Base-by-base conservation (phyloP, 2,329 filamentous ascomycete species). In the Hypoxylon sp. region DNA sequence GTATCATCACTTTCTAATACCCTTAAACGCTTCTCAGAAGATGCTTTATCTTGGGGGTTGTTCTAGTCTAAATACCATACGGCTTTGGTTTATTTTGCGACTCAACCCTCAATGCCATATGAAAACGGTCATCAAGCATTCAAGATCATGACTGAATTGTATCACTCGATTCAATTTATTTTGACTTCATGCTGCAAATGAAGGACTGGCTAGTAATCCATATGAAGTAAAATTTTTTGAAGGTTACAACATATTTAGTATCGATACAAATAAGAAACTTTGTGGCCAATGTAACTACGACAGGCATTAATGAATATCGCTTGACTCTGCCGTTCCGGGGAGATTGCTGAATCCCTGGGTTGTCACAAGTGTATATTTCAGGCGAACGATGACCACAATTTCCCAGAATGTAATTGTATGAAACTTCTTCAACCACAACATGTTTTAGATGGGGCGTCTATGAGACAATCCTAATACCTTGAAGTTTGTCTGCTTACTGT, bases 401-500 rank as follows among this genome's bases (percentile, higher is more conserved):
- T 4, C 32, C 13, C n/a, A 37, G 15, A 37, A 37, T 37, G 32
- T 11, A 11, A 46, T 19, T 15, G 24, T 20, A 46, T 46, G 43
- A 48, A 48, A n/a, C 37, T 41, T 41, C 37, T 41, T 20, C 2
- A 17, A 41, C 37, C 17, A 2, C 20, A 41, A 41, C n/a, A 41
- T 41, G 24, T 48, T n/a, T 26, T 11, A 4, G 6, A 10, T 17
- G 30, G 4, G 15, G 24, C 6, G 4, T 30, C 4, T 46, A 10
- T 28, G n/a, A 11, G 11, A 3, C 10, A 30, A 3, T 17, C 44
- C 17, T 24, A 5, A 48, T 30, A 15, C 17, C 4, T 1, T 30
- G 11, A 6, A 48, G 44, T 7, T 30, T 17, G 22, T 15, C 5
- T 26, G 44, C 44, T 48, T 48, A 48, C 44, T 48, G 22, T 48